A percentile compares a stretch with the other conserved stretches of the same genome.
These are phyloP conservation scores for Pleurotus salmoneostramineus DNA, from an alignment of 768 basidiomycete species.

Conservation along the genomic window DNA sequence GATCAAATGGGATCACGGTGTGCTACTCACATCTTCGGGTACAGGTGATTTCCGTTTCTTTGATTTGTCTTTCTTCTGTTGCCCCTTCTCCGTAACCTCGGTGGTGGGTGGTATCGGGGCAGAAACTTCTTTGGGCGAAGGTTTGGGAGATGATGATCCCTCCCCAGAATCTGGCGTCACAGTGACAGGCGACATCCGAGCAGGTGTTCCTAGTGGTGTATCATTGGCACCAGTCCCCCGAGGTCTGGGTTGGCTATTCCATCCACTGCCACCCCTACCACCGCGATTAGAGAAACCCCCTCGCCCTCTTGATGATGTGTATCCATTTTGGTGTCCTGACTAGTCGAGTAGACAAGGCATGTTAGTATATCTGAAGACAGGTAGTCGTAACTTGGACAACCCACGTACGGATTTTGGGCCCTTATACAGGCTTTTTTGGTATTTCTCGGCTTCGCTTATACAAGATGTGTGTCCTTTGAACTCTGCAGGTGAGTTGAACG, in stretches of 20 bases:
- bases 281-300: constrained; percentile 22
- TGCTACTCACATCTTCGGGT: constrained; percentile 15
- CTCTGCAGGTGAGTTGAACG: constrained; percentile 70
- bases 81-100: constrained; percentile 13
- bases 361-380: background rate
- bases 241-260: constrained; percentile 19
- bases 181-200: constrained; percentile 28
- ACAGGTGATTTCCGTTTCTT: constrained; percentile 29
- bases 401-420: constrained; percentile 59
- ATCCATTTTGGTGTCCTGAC: constrained; percentile 18
- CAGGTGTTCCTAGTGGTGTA: constrained; percentile 67
- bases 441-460: constrained; percentile 90
- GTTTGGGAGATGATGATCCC: background rate
- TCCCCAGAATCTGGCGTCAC: constrained; percentile 12
- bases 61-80: constrained; percentile 31
- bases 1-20: no score
- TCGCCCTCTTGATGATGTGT: constrained; percentile 8
- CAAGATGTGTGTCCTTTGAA: constrained; percentile 84
- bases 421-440: constrained; percentile 83
- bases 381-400: background rate
- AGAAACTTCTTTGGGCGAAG: constrained; percentile 11
- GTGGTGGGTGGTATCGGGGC: constrained; percentile 4
- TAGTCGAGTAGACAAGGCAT: constrained; percentile 11
- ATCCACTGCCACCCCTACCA: constrained; percentile 25
- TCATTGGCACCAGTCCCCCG: constrained; percentile 62